A percentile compares a stretch with the other conserved stretches of the same genome.
These are phyloP conservation scores for Iris pallida DNA, from an alignment of 116 monocot species.

Conservation along the genomic window DNA sequence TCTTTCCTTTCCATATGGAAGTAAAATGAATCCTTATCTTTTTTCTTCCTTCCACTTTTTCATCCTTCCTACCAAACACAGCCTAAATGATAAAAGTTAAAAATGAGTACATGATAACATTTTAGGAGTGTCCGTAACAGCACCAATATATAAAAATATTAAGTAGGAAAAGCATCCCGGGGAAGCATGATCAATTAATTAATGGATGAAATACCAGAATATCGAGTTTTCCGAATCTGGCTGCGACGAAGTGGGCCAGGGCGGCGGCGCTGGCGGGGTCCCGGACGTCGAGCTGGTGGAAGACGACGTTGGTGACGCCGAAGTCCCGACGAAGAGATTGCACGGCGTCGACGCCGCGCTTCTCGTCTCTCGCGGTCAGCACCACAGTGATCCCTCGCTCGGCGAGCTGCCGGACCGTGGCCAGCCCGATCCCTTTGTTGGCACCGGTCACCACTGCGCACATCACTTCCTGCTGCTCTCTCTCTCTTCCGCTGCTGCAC, in stretches of 20 bases:
- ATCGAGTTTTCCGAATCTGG: slow-evolving; percentile 59
- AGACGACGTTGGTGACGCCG: slow-evolving; percentile 25
- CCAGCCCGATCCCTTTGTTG: slow-evolving; percentile 83
- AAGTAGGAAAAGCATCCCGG: too few species aligned
- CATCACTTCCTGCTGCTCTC: slow-evolving; percentile 2
- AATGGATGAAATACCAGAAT: too few species aligned
- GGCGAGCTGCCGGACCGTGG: slow-evolving; percentile 45
- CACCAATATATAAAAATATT: too few species aligned
- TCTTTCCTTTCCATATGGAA: too few species aligned
- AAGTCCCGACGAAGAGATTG: slow-evolving; percentile 22
- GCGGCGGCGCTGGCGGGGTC: slow-evolving; percentile 33
- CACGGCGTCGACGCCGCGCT: slow-evolving; percentile 38
- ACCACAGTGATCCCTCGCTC: slow-evolving; percentile 45
- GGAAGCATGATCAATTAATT: too few species aligned
- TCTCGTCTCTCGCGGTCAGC: slow-evolving; percentile 55
- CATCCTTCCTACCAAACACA: too few species aligned
- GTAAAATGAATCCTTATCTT: too few species aligned
- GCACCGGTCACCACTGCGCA: slow-evolving; percentile 65
- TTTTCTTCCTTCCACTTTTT: too few species aligned
- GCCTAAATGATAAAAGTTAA: too few species aligned
- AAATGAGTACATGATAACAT: too few species aligned
- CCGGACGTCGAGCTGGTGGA: slow-evolving; percentile 64
- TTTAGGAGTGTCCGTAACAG: too few species aligned
- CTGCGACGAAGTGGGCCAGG: slow-evolving; percentile 29
- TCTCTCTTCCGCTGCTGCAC: neutral